phyloP scores from a whole-genome alignment of 2,329 filamentous ascomycete species.

The Colletotrichum musae region DNA sequence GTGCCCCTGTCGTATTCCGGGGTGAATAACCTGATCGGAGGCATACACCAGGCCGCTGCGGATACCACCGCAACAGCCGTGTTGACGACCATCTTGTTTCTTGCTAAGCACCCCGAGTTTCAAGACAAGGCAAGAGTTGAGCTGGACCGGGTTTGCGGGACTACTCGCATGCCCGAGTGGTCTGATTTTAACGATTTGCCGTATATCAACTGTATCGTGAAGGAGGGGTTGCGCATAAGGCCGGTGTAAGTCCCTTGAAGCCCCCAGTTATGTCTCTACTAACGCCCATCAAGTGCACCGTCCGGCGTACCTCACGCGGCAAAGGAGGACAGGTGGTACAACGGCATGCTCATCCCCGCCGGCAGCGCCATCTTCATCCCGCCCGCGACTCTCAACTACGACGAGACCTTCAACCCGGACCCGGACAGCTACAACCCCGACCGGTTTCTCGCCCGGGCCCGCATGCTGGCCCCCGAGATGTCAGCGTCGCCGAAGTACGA shows the following conservation, averaged over 20 bases:
- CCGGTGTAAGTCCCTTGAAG: constrained; percentile 45
- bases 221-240: constrained; percentile 60
- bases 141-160: constrained; percentile 55
- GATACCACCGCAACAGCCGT: constrained; percentile 54
- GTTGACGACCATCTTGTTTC: constrained; percentile 56
- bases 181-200: constrained; percentile 55
- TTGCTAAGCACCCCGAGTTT: constrained; percentile 57
- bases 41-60: constrained; percentile 52
- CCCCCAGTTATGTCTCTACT: rapidly evolving
- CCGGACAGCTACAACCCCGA: constrained; percentile 47
- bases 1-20: constrained; percentile 44
- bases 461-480: constrained; percentile 47
- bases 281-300: not conserved
- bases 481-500: constrained; percentile 43
- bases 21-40: constrained; percentile 54
- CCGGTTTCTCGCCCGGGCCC: constrained; percentile 45
- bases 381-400: constrained; percentile 53
- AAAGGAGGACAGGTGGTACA: constrained; percentile 53
- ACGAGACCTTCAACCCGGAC: constrained; percentile 42
- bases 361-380: constrained; percentile 55
- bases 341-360: constrained; percentile 57
- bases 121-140: constrained; percentile 57
- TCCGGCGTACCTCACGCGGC: constrained; percentile 9
- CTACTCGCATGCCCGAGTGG: constrained; percentile 53
- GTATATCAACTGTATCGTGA: constrained; percentile 57